A percentile compares a stretch with the other conserved stretches of the same genome.
These are phyloP conservation scores for Aspergillus heteromorphus DNA, from an alignment of 495 filamentous ascomycete species.

Conservation along the genomic window DNA sequence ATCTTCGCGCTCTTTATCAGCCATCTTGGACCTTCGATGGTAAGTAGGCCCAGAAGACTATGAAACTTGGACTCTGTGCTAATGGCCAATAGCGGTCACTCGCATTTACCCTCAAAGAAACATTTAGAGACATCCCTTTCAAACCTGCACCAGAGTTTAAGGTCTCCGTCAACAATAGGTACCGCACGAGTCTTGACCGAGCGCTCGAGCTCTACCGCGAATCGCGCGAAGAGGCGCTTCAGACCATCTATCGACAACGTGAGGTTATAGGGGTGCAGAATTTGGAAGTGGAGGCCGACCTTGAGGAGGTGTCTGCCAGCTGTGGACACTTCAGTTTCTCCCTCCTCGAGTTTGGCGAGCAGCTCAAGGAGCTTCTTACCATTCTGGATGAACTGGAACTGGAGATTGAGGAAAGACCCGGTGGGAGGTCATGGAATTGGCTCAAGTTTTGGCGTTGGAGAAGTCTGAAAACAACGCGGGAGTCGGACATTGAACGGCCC, in stretches of 20 bases:
- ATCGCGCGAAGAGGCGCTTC: slow-evolving; percentile 68
- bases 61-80: slow-evolving; percentile 9
- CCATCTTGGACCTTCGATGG: slow-evolving; percentile 87
- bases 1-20: slow-evolving; percentile 86
- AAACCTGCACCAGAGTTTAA: slow-evolving; percentile 54
- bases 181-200: slow-evolving; percentile 68
- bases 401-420: slow-evolving; percentile 51
- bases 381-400: slow-evolving; percentile 79
- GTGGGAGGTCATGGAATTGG: slow-evolving; percentile 76
- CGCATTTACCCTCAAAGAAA: slow-evolving; percentile 80
- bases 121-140: slow-evolving; percentile 84
- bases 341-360: slow-evolving; percentile 81
- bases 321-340: slow-evolving; percentile 94
- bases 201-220: slow-evolving; percentile 73
- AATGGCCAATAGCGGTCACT: slow-evolving; percentile 61
- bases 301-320: slow-evolving; percentile 92
- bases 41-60: slow-evolving; percentile 21
- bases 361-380: slow-evolving; percentile 75
- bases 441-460: slow-evolving; percentile 65
- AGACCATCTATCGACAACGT: slow-evolving; percentile 70
- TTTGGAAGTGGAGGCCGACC: slow-evolving; percentile 77
- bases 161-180: slow-evolving; percentile 72
- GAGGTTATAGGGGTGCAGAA: slow-evolving; percentile 59
- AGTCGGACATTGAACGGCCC: slow-evolving; percentile 10
- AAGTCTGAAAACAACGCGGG: slow-evolving; percentile 10